Percentiles rank a stretch among this genome's conserved stretches.
These are phyloP conservation scores for Termitomyces sp. DNA, from an alignment of 768 basidiomycete genomes.

Conservation along the genomic window DNA sequence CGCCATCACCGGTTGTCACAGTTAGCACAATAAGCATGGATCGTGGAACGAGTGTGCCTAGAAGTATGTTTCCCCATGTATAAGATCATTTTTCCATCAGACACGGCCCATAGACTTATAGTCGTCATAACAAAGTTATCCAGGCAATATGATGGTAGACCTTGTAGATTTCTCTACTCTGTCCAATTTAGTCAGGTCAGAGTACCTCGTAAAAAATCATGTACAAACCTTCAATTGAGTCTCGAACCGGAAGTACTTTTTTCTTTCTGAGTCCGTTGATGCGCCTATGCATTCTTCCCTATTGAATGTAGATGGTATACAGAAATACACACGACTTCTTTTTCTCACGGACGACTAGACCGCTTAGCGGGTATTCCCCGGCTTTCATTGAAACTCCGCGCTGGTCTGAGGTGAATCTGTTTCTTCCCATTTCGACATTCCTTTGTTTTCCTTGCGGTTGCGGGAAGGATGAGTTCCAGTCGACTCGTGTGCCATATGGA, in stretches of 20 bases:
- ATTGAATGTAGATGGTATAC: not conserved
- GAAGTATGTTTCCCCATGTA: not conserved
- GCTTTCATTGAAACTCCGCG: not conserved
- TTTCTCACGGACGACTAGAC: not conserved
- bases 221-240: not conserved
- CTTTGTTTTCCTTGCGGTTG: not conserved
- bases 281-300: not conserved
- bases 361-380: not conserved
- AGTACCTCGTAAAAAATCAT: not conserved
- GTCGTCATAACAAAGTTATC: not conserved
- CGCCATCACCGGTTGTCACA: not conserved
- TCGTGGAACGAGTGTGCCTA: not conserved
- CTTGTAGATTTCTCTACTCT: too few relatives aligned
- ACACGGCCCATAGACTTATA: not conserved
- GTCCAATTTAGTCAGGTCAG: not conserved
- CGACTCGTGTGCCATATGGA: not conserved
- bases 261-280: not conserved
- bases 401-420: not conserved
- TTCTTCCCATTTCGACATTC: not conserved
- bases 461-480: not conserved
- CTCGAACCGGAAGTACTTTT: not conserved
- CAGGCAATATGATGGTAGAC: not conserved
- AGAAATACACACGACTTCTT: not conserved
- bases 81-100: not conserved
- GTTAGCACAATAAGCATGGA: not conserved